Conservation (phyloP, 148 eudicot species). For the Persicaria maculosa region DNA sequence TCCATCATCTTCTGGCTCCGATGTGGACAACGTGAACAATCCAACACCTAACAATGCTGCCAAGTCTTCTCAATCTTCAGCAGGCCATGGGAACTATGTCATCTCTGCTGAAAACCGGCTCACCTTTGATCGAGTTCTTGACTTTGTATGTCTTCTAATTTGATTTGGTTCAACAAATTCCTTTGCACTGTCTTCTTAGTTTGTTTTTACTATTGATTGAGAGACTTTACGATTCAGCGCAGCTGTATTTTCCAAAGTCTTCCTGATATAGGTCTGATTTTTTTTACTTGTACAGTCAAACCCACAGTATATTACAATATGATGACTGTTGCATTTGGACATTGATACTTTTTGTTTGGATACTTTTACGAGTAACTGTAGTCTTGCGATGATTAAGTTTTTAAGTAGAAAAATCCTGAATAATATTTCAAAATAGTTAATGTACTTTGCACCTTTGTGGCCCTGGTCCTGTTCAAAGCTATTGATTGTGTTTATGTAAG, state of each 20-base stretch:
- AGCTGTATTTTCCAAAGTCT: neutral
- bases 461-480: neutral
- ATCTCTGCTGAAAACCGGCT: conserved; percentile 32
- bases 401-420: neutral
- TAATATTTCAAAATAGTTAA: neutral
- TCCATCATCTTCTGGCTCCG: conserved; percentile 46
- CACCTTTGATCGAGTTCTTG: conserved; percentile 23
- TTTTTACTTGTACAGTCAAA: too few species aligned
- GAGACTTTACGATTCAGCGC: neutral
- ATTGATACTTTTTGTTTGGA: too few species aligned
- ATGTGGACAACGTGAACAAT: conserved; percentile 35
- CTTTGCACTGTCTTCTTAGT: too few species aligned
- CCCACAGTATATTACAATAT: too few species aligned
- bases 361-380: too few species aligned
- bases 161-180: too few species aligned
- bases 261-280: neutral
- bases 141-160: conserved; percentile 26
- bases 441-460: neutral
- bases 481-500: neutral
- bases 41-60: conserved; percentile 20
- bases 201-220: neutral
- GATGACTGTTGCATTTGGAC: too few species aligned
- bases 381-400: neutral
- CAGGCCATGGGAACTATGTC: conserved; percentile 27
- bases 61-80: neutral